Base-by-base conservation (phyloP, 2,329 filamentous ascomycete genomes). In the Aspergillus puulaauensis region DNA sequence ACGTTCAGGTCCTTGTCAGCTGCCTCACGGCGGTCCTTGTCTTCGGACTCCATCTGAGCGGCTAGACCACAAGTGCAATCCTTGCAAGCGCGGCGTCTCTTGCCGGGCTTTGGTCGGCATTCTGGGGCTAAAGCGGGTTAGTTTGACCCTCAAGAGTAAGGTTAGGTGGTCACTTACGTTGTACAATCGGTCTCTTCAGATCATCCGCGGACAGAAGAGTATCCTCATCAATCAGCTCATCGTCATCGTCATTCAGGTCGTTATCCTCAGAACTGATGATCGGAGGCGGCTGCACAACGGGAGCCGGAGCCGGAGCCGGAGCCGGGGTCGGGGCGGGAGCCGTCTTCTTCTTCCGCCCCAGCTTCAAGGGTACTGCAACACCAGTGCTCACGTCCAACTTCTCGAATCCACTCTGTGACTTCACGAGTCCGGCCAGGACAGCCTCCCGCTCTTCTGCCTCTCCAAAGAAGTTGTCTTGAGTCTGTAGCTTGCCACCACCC, bases 61-160 rank as follows among this genome's bases (percentile, higher is more conserved):
- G 93, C 91, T 24, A 99, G 86, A 51, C 95, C 95, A 72, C 95
- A 99, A 8, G 90, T 93, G 80, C 95, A 99, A 80, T 99, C 95
- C 78, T 99, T 98, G 82, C 95, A 99, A 57, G 95, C 92, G 61
- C 93, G 88, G 55, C 93, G 89, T 66, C 93, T 96, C 58, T 90
- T 65, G 23, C 68, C 91, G 45, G 88, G 83, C 77, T 95, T 91
- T 48, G 93, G 93, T 58, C 88, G 86, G 75, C 95, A 99, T 72
- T 96, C 91, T 24, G 88, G 84, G 52, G 95, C 93, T 90, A 56
- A 14, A 56, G 11, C 6, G 12, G 33, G 17, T 21, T 8, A 27
- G 24, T 63, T 51, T 62, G 60, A 67, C 60, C 40, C 54, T 57
- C 3, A 24, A 60, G 12, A 45, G 8, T 54, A 33, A 12, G 12